Evolutionary conservation across 805 yeast species (phyloP), one percentile per base, ranked within the genome.

Genomic region (Yarrowia deformans): DNA sequence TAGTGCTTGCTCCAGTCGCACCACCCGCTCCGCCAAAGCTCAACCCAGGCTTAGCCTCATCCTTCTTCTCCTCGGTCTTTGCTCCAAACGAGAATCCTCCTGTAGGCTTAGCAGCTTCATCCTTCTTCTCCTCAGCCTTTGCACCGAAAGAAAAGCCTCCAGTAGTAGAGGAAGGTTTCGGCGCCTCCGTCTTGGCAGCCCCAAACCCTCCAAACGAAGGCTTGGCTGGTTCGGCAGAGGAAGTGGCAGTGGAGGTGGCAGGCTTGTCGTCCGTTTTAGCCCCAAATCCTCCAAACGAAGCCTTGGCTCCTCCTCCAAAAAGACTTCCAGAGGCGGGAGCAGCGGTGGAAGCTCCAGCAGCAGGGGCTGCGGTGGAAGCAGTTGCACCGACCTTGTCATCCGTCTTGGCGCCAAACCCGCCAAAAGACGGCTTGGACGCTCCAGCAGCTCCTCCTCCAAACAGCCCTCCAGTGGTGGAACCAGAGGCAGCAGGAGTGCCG

Each of bases 21-120:
- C 77, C 72, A 10, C 34, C 39, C 9, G 29, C 29, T 4, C 23
- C 54, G 8, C 55, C 55, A n/a, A 50, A 34, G 18, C 52, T 16
- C 9, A 48, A 35, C 23, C 23, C 23, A 16, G 74, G 66, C 37
- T 69, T 48, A 18, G 46, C 4, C 23, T 69, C 43, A 18, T 71
- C 70, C 67, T 72, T 50, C 70, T 69, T 35, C 64, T 70, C 46
- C 37, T 68, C 72, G 5, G 72, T 56, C 43, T 70, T 56, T 29
- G 66, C 72, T 18, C 49, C 49, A 56, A 70, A 60, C 16, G 72
- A 67, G 23, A 69, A 70, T 18, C 75, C 74, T 68, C 77, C 75
- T 6, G 76, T 70, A 4, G 67, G 67, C 16, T 60, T 60, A 40
- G 76, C 74, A 6, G 23, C 49, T 16, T 76, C 50, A 8, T 56